Evolutionary conservation across 2,329 filamentous ascomycete genomes (phyloP).

Genomic region (Lojkania enalia): DNA sequence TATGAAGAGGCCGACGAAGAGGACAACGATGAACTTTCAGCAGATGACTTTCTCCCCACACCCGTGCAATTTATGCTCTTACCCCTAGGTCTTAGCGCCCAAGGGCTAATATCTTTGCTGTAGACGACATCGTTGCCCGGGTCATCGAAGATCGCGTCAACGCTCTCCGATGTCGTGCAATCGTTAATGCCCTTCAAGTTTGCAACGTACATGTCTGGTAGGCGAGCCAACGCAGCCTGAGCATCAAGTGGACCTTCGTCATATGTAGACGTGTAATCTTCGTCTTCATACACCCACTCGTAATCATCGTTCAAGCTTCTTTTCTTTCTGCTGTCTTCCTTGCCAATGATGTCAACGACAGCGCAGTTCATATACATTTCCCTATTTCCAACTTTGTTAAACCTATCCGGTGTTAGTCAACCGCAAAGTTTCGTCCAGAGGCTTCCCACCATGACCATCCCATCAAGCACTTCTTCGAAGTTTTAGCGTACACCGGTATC

Average conservation of each 20-base stretch:
- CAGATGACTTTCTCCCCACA: constrained; percentile 17
- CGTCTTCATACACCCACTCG: background rate
- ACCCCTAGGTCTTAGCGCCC: constrained; percentile 6
- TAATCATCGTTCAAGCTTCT: constrained; percentile 42
- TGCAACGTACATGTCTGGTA: constrained; percentile 51
- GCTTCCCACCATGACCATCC: constrained; percentile 63
- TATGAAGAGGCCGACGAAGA: constrained; percentile 6
- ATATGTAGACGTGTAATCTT: background rate
- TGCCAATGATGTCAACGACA: constrained; percentile 62
- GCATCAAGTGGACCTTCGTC: constrained; percentile 14
- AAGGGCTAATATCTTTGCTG: constrained; percentile 36
- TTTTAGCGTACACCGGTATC: constrained; percentile 65
- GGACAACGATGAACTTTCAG: background rate
- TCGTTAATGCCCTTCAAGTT: constrained; percentile 48
- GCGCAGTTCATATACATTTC: constrained; percentile 92
- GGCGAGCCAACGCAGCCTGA: constrained; percentile 31
- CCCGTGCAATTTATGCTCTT: constrained; percentile 24
- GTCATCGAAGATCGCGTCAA: constrained; percentile 46
- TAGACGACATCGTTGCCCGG: constrained; percentile 48
- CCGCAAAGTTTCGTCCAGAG: too few relatives aligned
- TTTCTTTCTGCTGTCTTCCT: constrained; percentile 67
- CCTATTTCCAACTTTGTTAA: constrained; percentile 75
- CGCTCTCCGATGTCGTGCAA: constrained; percentile 44
- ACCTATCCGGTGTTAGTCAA: constrained; percentile 41
- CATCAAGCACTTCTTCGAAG: constrained; percentile 64